Percentiles rank a stretch among this genome's conserved stretches.
These are phyloP conservation scores for Saccharomycopsis synnaedendra DNA, from an alignment of 805 yeast genomes.

Conservation along the genomic window DNA sequence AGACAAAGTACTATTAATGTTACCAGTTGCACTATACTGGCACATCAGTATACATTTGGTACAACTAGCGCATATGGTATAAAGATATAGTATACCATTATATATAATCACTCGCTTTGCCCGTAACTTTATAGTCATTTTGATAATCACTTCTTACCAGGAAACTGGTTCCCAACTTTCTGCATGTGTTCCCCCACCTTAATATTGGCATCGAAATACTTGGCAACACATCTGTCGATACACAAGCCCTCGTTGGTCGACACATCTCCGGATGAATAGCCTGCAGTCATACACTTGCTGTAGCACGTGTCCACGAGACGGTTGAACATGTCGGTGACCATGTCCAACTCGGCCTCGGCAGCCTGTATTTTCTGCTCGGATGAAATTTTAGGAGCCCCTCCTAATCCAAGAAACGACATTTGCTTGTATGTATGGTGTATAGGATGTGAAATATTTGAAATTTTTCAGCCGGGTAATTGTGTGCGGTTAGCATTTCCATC, in stretches of 20 bases:
- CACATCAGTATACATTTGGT: too few species aligned
- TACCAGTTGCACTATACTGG: too few species aligned
- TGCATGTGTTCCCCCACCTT: constrained; percentile 80
- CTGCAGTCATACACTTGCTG: constrained; percentile 59
- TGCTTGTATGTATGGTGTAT: not conserved
- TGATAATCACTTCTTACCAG: constrained; percentile 1
- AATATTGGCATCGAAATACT: constrained; percentile 88
- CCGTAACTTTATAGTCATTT: not conserved
- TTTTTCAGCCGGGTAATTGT: too few species aligned
- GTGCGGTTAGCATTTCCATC: too few species aligned
- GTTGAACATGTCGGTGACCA: constrained; percentile 98
- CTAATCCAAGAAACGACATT: constrained; percentile 70
- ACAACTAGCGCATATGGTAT: too few species aligned
- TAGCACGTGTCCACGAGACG: constrained; percentile 83
- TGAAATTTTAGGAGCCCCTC: constrained; percentile 63
- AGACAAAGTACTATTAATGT: too few species aligned
- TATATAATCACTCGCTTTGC: too few species aligned
- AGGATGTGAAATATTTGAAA: too few species aligned
- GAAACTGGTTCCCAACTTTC: constrained; percentile 27
- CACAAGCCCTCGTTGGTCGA: constrained; percentile 76
- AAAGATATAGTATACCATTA: too few species aligned
- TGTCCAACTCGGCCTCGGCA: constrained; percentile 94
- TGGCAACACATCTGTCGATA: constrained; percentile 91
- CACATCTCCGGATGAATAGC: constrained; percentile 63
- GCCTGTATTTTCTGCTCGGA: constrained; percentile 73